Evolutionary conservation across 1,139 yeast species (phyloP).

Genomic region (Entelexis paramagnoliae): DNA sequence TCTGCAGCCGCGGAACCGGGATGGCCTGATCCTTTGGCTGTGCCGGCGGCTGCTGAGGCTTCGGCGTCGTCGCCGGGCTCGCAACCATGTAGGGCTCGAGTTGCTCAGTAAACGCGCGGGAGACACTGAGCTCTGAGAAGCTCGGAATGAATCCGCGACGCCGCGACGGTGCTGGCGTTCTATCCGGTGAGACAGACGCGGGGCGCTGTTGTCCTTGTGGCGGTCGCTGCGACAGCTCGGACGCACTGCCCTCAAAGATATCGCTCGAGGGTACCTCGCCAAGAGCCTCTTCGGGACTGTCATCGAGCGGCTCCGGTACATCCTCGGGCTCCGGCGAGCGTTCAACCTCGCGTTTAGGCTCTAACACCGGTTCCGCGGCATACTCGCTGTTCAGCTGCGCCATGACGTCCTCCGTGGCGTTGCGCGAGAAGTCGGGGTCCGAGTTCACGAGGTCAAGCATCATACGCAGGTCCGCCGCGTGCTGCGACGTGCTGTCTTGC

Average conservation of each 20-base stretch:
- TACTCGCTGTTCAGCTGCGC: neutral
- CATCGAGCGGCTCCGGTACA: neutral
- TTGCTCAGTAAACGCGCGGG: constrained; percentile 20
- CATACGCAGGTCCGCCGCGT: constrained; percentile 2
- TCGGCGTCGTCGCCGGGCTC: constrained; percentile 17
- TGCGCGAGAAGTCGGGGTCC: neutral
- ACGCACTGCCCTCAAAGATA: constrained; percentile 1
- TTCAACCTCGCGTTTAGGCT: neutral
- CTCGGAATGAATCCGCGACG: constrained; percentile 18
- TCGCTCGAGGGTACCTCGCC: constrained; percentile 5
- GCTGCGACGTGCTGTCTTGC: neutral
- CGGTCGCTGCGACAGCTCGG: neutral
- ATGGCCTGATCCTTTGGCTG: neutral
- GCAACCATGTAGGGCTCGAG: constrained; percentile 20
- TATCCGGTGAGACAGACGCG: neutral
- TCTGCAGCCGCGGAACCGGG: neutral
- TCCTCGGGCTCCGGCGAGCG: neutral
- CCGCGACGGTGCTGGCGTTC: neutral
- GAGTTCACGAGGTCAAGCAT: constrained; percentile 2
- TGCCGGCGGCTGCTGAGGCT: neutral
- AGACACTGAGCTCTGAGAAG: constrained; percentile 14
- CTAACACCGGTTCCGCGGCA: neutral
- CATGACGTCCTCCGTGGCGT: neutral
- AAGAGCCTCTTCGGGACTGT: neutral
- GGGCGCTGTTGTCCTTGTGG: neutral